A percentile compares a stretch with the other conserved stretches of the same genome.
Evolutionary conservation across 352 stramenopile genomes (phyloP).

Genomic region (Pythium scleroteichum): DNA sequence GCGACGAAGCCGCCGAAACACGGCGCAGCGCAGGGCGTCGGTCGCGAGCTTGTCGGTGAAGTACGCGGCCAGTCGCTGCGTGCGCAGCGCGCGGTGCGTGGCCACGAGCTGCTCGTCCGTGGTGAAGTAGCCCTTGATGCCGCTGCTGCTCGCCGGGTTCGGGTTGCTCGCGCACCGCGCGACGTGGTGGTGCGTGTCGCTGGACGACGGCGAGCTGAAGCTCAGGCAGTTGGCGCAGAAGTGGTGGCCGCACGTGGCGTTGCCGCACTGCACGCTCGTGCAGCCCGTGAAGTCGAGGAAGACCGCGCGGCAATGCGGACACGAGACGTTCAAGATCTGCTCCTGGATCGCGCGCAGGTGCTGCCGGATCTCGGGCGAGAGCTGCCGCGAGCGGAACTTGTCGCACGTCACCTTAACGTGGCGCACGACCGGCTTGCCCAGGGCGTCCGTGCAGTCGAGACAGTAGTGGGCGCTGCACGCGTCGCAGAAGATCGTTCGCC

Average conservation of each 20-base stretch:
- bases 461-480: slow-evolving; percentile 23
- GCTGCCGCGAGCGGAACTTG: slow-evolving; percentile 10
- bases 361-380: slow-evolving; percentile 5
- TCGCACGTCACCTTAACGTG: slow-evolving; percentile 19
- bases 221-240: slow-evolving; percentile 34
- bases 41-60: slow-evolving; percentile 4
- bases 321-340: slow-evolving; percentile 30
- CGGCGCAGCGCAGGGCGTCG: slow-evolving; percentile 3
- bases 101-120: slow-evolving; percentile 6
- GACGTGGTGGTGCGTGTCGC: slow-evolving; percentile 28
- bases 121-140: slow-evolving; percentile 22
- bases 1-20: slow-evolving; percentile 4
- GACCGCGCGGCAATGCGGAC: slow-evolving; percentile 24
- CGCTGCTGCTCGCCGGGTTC: slow-evolving; percentile 4
- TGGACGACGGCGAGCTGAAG: slow-evolving; percentile 21
- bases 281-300: slow-evolving; percentile 34
- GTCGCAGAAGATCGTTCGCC: slow-evolving; percentile 25
- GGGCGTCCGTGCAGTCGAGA: slow-evolving; percentile 16
- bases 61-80: slow-evolving; percentile 15
- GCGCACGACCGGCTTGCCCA: background rate
- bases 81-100: slow-evolving; percentile 16
- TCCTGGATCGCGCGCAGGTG: slow-evolving; percentile 27
- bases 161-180: slow-evolving; percentile 19
- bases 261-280: slow-evolving; percentile 32
- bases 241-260: slow-evolving; percentile 20